Evolutionary conservation across 805 yeast genomes (phyloP).

Genomic region (Candida michaelii): DNA sequence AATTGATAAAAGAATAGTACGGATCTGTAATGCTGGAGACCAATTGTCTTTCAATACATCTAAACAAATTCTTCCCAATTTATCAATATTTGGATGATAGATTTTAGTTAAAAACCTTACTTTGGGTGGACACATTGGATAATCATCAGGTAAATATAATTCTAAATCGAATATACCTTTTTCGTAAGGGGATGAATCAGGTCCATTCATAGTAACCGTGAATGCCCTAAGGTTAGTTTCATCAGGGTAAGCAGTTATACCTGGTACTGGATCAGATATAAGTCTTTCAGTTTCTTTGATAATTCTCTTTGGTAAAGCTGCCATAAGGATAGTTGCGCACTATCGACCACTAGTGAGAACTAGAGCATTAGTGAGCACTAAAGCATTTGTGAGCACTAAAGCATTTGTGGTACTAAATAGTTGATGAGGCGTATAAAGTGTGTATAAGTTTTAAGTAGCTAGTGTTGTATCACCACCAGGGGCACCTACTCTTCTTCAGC

Average conservation of each 20-base stretch:
- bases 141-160: constrained; percentile 90
- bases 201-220: constrained; percentile 90
- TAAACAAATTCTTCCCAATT: constrained; percentile 91
- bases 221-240: constrained; percentile 93
- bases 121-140: constrained; percentile 97
- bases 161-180: constrained; percentile 77
- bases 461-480: too few relatives aligned
- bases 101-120: constrained; percentile 91
- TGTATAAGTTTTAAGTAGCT: too few relatives aligned
- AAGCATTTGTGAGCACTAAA: too few relatives aligned
- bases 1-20: constrained; percentile 86
- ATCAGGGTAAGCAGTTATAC: constrained; percentile 88
- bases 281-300: constrained; percentile 95
- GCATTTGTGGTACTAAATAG: too few relatives aligned
- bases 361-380: too few relatives aligned
- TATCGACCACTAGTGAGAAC: too few relatives aligned
- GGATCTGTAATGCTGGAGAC: constrained; percentile 96
- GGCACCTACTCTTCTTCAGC: too few relatives aligned
- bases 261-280: constrained; percentile 93
- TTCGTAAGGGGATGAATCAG: constrained; percentile 88
- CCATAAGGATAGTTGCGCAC: constrained; percentile 32
- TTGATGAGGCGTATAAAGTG: too few relatives aligned
- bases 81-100: constrained; percentile 95
- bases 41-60: constrained; percentile 94
- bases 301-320: constrained; percentile 83